Percentiles rank a stretch among this genome's conserved stretches.
Evolutionary conservation across 331 rosid genomes (phyloP).

Genomic region (Acacia pycnantha): DNA sequence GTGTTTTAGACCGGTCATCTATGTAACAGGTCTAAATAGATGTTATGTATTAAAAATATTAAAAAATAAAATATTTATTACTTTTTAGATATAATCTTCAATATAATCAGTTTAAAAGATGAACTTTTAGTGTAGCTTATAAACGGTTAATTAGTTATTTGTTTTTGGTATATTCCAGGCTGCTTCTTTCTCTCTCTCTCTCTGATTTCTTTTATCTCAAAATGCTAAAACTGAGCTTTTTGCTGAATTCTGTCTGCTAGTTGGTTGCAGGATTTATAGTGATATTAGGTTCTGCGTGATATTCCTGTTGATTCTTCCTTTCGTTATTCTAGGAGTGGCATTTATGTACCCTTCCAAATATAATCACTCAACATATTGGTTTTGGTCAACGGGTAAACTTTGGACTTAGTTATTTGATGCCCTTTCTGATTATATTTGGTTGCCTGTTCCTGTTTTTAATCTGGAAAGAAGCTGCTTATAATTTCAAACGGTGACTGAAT

Average conservation of each 20-base stretch:
- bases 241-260: constrained; percentile 40
- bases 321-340: constrained; percentile 33
- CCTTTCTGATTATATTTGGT: background rate
- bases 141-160: constrained; percentile 46
- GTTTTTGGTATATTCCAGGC: background rate
- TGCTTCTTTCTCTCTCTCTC: background rate
- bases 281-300: constrained; percentile 57
- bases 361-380: constrained; percentile 65
- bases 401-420: constrained; percentile 5
- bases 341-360: constrained; percentile 49
- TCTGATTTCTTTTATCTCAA: background rate
- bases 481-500: background rate
- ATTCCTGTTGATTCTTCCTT: no score
- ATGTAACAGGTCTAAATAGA: no score
- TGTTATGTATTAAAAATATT: no score
- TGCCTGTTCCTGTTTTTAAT: background rate
- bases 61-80: no score
- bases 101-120: no score
- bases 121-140: constrained; percentile 7
- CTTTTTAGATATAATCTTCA: no score
- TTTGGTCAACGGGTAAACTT: constrained; percentile 51
- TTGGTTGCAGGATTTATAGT: constrained; percentile 51
- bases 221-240: constrained; percentile 16
- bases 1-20: no score
- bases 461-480: background rate